Base-by-base conservation (phyloP, 495 filamentous ascomycete species). In the Hypoxylon fuscum region DNA sequence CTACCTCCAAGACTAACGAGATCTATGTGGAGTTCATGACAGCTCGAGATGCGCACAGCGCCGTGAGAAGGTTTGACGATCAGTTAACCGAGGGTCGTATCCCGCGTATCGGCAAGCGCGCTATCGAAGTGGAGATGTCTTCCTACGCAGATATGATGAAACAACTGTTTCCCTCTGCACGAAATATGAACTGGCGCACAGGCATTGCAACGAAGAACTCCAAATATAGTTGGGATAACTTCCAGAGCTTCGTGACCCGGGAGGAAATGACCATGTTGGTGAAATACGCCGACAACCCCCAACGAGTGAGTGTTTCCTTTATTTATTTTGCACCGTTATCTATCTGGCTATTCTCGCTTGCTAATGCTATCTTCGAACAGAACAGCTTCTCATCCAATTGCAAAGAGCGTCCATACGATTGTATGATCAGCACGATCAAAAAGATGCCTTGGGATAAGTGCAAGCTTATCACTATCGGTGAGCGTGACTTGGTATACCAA, bases 1-100 rank as follows among this genome's bases (percentile, higher is more conserved):
- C 84, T 0, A 90, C 88, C 1, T 83, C 83, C 43, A 94, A 93
- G 80, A 93, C 91, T 0, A 85, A 87, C 72, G 89, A 93, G 47
- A 88, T 83, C 55, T 95, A 78, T 60, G 84, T 90, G 25, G 91
- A 95, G 66, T 87, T 93, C 43, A 50, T 75, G 25, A 81, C 77
- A 5, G 53, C 74, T 0, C 56, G 74, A 0, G 86, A 88, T 68
- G 90, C 90, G 0, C 61, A 77, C 9, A 74, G 74, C 8, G 76
- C 83, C 0, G 77, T 86, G 4, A 76, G 83, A 23, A 79, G 81
- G 10, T 78, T 80, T 56, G 18, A 49, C 48, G 11, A 58, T 75
- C 11, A 56, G 18, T 1, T 76, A 8, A 55, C 58, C 6, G 67
- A 72, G 51, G 77, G 78, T 8, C 81, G 82, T 15, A 66, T 71